These are phyloP conservation scores for Oryza meyeriana DNA, from an alignment of 176 grass and related monocot species.

Conservation along the genomic window DNA sequence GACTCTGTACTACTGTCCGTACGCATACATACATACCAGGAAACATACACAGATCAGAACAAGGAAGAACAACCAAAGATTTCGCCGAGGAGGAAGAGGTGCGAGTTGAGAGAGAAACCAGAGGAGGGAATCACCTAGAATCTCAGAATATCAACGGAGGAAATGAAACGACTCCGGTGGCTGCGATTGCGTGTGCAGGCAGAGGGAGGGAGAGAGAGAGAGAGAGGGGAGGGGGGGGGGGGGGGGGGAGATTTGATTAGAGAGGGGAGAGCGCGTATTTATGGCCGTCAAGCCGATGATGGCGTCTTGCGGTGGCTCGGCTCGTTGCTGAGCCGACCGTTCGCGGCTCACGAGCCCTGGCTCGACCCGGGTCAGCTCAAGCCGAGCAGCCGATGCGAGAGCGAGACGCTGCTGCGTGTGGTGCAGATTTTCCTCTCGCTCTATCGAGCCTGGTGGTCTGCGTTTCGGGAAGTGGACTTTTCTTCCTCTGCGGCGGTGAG, in stretches of 20 bases:
- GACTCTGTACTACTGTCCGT: background rate
- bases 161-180: background rate
- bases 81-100: background rate
- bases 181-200: background rate
- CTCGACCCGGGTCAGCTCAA: background rate
- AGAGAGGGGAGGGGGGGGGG: background rate
- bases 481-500: no score
- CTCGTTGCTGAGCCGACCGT: constrained; percentile 18
- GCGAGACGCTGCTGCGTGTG: background rate
- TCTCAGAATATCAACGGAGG: background rate
- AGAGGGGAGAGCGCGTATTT: background rate
- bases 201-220: background rate
- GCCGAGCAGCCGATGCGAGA: background rate
- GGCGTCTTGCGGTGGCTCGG: background rate
- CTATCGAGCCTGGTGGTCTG: background rate
- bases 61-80: background rate
- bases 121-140: constrained; percentile 30
- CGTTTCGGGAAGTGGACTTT: background rate
- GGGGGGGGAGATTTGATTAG: constrained; percentile 18
- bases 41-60: background rate
- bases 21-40: background rate
- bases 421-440: background rate
- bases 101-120: background rate
- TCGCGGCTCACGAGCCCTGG: background rate
- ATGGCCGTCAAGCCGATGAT: constrained; percentile 14